Base-by-base conservation (phyloP, 2,329 filamentous ascomycete genomes). In the Claviceps digitariae region DNA sequence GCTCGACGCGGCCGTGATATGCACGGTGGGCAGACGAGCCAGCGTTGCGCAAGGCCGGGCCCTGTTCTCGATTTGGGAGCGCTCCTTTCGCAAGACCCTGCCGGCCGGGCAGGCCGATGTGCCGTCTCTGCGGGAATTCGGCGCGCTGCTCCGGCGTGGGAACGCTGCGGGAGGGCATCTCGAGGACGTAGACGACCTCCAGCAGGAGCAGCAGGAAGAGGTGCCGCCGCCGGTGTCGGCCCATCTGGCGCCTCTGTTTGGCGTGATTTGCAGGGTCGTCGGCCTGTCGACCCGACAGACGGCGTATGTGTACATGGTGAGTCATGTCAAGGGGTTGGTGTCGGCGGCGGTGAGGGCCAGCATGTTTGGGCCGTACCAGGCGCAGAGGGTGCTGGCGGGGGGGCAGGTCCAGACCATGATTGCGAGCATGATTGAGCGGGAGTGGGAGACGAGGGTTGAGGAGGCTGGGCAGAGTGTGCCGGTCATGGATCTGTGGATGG, bases 401-500 rank as follows among this genome's bases (percentile, higher is more conserved):
- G 65, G 62, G 21, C 71, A 74, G 55, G 72, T 87, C 53, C 79
- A 81, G 67, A 64, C 63, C 2, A 70, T 79, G 60, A 79, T 91
- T 25, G 67, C 72, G 25, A 71, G 67, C 2, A 74, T 81, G 54
- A 74, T 90, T 9, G 72, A 75, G 50, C 69, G 77, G 54, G 82
- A 84, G 61, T 83, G 79, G 79, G 60, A 73, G 15, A 79, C 73
- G 54, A 65, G 61, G 1, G 72, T 84, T 0, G 82, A 86, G 54
- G 77, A 83, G 57, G 86, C 87, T 3, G 86, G 84, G 5, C 86
- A 91, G 71, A 82, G 74, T 53, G 82, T 89, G 57, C 87, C 87
- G 1, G 77, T 83, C 1, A 82, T 91, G 78, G 87, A 93, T 70
- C 66, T 93, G 34, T 93, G 87, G 87, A 76, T 90, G 62, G 87